Base-by-base conservation (phyloP, 2,329 filamentous ascomycete species). In the Ilyonectria mors-panacis region DNA sequence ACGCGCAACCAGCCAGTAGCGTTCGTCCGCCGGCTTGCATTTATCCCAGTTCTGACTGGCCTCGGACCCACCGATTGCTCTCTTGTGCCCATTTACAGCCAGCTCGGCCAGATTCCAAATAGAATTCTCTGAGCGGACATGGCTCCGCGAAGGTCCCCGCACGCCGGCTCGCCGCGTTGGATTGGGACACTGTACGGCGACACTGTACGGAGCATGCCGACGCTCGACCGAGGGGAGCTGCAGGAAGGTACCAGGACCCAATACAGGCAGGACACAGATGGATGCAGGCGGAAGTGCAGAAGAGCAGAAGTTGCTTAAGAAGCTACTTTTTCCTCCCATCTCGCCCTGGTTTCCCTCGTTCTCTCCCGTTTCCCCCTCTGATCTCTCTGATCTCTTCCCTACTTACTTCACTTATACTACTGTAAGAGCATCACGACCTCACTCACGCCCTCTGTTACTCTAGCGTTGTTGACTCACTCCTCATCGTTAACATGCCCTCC, bases 401-500 rank as follows among this genome's bases (percentile, higher is more conserved):
- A 28, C 30, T 21, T 26, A 13, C 30, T 23, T 54, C 2, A 10
- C 26, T 21, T 30, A 1, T 6, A 30, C 26, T 23, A 17, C 47
- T 26, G 13, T 12, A 12, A 50, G 23, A 30, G 13, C 23, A 9
- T 15, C 26, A 19, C 28, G n/a, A 30, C 26, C 28, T 51, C 26
- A 26, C 47, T 33, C 15, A 42, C 15, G 35, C 45, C 56, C 54
- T 7, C 55, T 28, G 30, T n/a, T 37, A n/a, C 2, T 53, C 33
- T 8, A 26, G 3, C 39, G n/a, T 4, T 15, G 23, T 21, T 26
- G 19, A 9, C 15, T 21, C 35, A 21, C 21, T 35, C 37, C 33
- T 12, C 30, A 23, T 23, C 28, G 63, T 44, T 74, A 82, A 68
- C 61, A 85, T 86, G 83, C 80, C 78, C 70, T 78, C 79, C 73